Conservation (phyloP, 352 stramenopile species). For the Globisporangium middletonii region DNA sequence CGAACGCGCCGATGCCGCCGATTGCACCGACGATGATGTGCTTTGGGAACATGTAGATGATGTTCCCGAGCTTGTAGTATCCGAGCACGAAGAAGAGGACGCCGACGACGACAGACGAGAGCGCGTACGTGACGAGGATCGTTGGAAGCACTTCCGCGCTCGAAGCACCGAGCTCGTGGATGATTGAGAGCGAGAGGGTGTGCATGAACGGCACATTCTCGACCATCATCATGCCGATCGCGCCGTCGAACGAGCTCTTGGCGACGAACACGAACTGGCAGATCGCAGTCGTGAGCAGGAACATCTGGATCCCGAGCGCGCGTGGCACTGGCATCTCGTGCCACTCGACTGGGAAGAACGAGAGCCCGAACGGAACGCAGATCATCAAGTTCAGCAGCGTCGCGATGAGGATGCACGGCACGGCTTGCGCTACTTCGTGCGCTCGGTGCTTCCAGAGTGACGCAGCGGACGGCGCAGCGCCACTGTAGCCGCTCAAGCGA, state of each 20-base stretch:
- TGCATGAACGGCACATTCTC: slow-evolving; percentile 96
- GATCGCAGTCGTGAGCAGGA: slow-evolving; percentile 69
- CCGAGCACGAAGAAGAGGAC: slow-evolving; percentile 87
- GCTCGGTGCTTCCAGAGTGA: slow-evolving; percentile 19
- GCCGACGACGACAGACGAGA: slow-evolving; percentile 87
- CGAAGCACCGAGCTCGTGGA: slow-evolving; percentile 73
- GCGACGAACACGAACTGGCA: slow-evolving; percentile 79
- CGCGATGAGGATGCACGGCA: slow-evolving; percentile 59
- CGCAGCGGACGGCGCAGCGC: slow-evolving; percentile 2
- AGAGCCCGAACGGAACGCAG: slow-evolving; percentile 78
- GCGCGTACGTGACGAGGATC: slow-evolving; percentile 88
- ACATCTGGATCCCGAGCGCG: slow-evolving; percentile 82
- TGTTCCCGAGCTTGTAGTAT: slow-evolving; percentile 84
- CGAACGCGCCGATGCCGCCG: slow-evolving; percentile 88
- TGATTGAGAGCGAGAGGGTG: slow-evolving; percentile 80
- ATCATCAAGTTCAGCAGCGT: slow-evolving; percentile 85
- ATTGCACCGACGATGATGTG: slow-evolving; percentile 95
- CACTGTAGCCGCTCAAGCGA: slow-evolving; percentile 5
- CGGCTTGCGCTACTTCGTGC: slow-evolving; percentile 30
- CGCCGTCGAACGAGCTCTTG: slow-evolving; percentile 67
- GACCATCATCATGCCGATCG: slow-evolving; percentile 91
- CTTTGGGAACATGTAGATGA: slow-evolving; percentile 93
- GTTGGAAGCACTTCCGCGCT: slow-evolving; percentile 81
- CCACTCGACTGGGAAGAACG: slow-evolving; percentile 83
- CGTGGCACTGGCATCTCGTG: slow-evolving; percentile 63